phyloP scores from a whole-genome alignment of 73 alveolate genomes.

The Uronychia binucleata region DNA sequence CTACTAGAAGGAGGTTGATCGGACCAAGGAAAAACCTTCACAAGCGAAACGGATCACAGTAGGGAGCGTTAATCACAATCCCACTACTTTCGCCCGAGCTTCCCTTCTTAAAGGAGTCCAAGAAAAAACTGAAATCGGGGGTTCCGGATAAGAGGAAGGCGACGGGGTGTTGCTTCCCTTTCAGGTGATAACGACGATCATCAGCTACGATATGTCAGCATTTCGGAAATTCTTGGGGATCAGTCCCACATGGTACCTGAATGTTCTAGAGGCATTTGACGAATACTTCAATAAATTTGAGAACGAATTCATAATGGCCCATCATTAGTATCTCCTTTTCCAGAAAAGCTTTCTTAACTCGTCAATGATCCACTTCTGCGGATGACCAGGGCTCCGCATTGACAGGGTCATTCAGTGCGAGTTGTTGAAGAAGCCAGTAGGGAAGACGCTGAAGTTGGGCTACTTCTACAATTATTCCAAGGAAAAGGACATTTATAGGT shows the following conservation, averaged over 20 bases:
- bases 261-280: constrained; percentile 48
- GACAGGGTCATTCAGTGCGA: constrained; percentile 53
- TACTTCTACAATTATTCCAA: constrained; percentile 26
- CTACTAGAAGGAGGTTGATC: too few species aligned
- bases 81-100: too few species aligned
- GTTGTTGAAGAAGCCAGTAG: constrained; percentile 20
- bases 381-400: constrained; percentile 41
- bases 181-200: constrained; percentile 3
- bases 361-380: constrained; percentile 53
- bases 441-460: constrained; percentile 26
- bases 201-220: constrained; percentile 42
- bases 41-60: too few species aligned
- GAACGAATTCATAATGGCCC: constrained; percentile 34
- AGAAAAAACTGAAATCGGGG: background rate
- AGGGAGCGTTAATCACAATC: background rate
- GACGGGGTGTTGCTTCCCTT: constrained; percentile 1
- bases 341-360: constrained; percentile 32
- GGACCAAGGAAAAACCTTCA: too few species aligned
- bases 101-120: too few species aligned
- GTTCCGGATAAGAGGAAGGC: background rate
- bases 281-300: constrained; percentile 53
- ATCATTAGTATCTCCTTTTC: constrained; percentile 42
- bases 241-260: constrained; percentile 47
- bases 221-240: constrained; percentile 46
- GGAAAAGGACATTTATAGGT: constrained; percentile 4